Conservation (phyloP, 192 early-diverging fungal species). For the Dissophora ornata region DNA sequence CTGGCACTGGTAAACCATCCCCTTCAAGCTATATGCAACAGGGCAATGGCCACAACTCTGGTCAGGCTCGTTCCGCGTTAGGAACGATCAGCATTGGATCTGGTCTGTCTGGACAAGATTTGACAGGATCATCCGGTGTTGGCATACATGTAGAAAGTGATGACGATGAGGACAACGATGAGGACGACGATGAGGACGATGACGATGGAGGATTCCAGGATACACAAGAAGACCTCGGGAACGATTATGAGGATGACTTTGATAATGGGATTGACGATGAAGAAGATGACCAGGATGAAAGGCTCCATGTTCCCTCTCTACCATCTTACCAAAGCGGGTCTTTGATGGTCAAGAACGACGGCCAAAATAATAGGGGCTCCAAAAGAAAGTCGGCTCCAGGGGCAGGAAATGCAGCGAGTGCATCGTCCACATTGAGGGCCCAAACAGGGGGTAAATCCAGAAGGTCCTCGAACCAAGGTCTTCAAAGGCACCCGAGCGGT, state of each 20-base stretch:
- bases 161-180: conserved; percentile 9
- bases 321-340: conserved; percentile 2
- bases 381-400: background rate
- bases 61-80: conserved; percentile 1
- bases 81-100: conserved; percentile 18
- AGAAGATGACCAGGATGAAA: conserved; percentile 1
- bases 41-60: background rate
- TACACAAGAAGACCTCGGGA: conserved; percentile 1
- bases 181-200: conserved; percentile 9
- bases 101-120: conserved; percentile 5
- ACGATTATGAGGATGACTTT: conserved; percentile 14
- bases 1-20: background rate
- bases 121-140: conserved; percentile 3
- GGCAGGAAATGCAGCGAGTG: background rate
- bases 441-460: background rate
- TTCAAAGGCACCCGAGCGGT: conserved; percentile 11
- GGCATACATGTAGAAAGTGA: too few species aligned
- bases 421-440: background rate
- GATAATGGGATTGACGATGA: background rate
- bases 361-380: background rate
- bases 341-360: background rate
- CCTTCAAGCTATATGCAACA: background rate
- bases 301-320: background rate
- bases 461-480: background rate
- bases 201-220: conserved; percentile 10